These are phyloP conservation scores for Gaultheria prostrata DNA, from an alignment of 148 eudicot species.

Conservation along the genomic window DNA sequence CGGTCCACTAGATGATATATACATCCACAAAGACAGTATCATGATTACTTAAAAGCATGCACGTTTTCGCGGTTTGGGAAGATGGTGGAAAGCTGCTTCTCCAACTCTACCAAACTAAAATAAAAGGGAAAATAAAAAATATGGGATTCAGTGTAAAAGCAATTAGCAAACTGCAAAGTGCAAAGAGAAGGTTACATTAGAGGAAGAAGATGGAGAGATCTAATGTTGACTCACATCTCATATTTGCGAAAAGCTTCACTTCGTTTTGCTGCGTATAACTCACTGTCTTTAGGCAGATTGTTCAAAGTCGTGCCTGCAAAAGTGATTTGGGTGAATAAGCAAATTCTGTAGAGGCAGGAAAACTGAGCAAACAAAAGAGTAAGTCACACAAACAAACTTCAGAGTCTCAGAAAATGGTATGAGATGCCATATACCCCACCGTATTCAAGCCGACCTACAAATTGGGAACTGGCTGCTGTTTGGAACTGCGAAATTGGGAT, in stretches of 20 bases:
- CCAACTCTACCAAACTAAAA: constrained; percentile 68
- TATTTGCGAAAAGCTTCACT: constrained; percentile 67
- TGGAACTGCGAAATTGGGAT: not conserved
- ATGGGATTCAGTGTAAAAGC: not conserved
- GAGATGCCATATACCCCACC: not conserved
- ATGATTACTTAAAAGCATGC: constrained; percentile 12
- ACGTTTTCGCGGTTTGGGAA: constrained; percentile 31
- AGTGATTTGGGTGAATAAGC: not conserved
- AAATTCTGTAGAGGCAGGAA: not conserved
- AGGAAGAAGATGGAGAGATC: not conserved
- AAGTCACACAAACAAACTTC: not conserved
- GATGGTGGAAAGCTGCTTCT: constrained; percentile 58
- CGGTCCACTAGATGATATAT: not conserved
- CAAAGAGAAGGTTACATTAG: not conserved
- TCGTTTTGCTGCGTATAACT: constrained; percentile 57
- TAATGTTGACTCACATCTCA: constrained; percentile 55
- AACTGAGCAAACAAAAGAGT: not conserved
- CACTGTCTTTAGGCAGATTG: constrained; percentile 53
- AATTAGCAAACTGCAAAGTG: not conserved
- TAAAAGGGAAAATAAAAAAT: not conserved
- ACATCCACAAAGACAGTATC: not conserved
- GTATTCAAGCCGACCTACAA: not conserved
- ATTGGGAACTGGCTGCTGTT: not conserved
- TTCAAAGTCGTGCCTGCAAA: constrained; percentile 47
- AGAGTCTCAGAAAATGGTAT: not conserved